Base-by-base conservation (phyloP, 371 early-diverging fungal genomes). In the Lichtheimia ramosa region DNA sequence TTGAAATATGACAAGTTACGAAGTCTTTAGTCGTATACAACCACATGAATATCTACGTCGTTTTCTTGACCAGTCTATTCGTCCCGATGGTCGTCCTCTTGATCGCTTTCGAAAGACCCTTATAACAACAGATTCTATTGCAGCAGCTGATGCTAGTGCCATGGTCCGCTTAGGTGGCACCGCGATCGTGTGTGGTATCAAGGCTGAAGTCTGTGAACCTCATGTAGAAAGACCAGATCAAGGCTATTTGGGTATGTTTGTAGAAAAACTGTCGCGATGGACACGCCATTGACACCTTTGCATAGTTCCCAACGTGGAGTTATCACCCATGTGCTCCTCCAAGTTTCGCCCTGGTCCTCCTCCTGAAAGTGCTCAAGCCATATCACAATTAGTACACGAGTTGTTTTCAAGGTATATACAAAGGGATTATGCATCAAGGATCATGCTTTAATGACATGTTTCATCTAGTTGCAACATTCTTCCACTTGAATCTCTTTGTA, bases 121-220 rank as follows among this genome's bases (percentile, higher is more conserved):
- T 24, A 74, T 90, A 39, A 79, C 73, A 50, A 57, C 83, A 74
- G 90, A 88, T 20, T 80, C 89, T n/a, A 87, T 97, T 43, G 70
- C 84, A 46, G 92, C 93, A 4, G 90, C 95, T 8, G 79, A 90
- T 61, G 95, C 95, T 0, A 94, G 94, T 14, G 89, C 94, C 15
- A 89, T 93, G 75, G 92, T 95, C 18, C 84, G 91, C 42, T 67
- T 95, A 5, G 98, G 98, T 34, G 86, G 92, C 48, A 96, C 96
- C 2, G 91, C 92, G 4, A 92, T 94, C 18, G 83, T 96, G 3
- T 95, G 96, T 67, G 98, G 94, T 43, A 87, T 97, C 54, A 96
- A 96, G 66, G 96, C 94, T n/a, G 96, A 96, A 73, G 93, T 96
- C 1, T 83, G 93, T 48, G 90, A 89, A 61, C 96, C 98, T 16